Base-by-base conservation (phyloP, 2,329 filamentous ascomycete species). In the Aspergillus novofumigatus region DNA sequence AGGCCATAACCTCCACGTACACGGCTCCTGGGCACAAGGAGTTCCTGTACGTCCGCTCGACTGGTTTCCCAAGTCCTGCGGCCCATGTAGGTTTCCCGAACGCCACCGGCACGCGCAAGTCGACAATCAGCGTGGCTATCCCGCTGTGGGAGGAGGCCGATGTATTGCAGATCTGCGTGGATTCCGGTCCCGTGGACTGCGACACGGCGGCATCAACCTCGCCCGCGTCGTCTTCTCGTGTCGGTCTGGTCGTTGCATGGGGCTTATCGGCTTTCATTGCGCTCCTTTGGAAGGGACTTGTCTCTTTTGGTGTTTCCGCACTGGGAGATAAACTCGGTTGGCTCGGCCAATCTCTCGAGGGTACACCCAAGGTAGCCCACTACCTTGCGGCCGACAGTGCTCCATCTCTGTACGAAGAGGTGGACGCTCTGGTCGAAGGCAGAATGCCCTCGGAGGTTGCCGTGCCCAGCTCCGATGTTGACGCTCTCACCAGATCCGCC, bases 241-340 rank as follows among this genome's bases (percentile, higher is more conserved):
- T 41, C 45, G 38, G 28, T 54, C 26, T 32, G 21, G 38, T 47
- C 29, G 26, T 59, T 20, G 55, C 20, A 28, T 41, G 44, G 48
- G 55, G 52, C 32, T 17, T 38, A 23, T 42, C 60, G 58, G 56
- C 53, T 41, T 54, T 57, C 54, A 8, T 54, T 35, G 29, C 35
- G 38, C 25, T 57, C 48, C 52, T 48, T 41, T 56, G 59, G 49
- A 41, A 54, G 55, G 49, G 58, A 29, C 44, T 58, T 51, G 38
- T 25, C 49, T 45, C 52, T 48, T 52, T 26, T 32, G 55, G n/a
- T 62, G 59, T 57, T 62, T 55, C 52, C 61, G 57, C 57, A 60
- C 61, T 51, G 59, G 42, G 54, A 54, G 35, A 52, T 21, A 14
- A 35, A 38, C n/a, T 42, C 25, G 47, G 49, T 14, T 9, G 29